phyloP scores from a whole-genome alignment of 495 filamentous ascomycete genomes.

The Lophiostoma macrostomum region DNA sequence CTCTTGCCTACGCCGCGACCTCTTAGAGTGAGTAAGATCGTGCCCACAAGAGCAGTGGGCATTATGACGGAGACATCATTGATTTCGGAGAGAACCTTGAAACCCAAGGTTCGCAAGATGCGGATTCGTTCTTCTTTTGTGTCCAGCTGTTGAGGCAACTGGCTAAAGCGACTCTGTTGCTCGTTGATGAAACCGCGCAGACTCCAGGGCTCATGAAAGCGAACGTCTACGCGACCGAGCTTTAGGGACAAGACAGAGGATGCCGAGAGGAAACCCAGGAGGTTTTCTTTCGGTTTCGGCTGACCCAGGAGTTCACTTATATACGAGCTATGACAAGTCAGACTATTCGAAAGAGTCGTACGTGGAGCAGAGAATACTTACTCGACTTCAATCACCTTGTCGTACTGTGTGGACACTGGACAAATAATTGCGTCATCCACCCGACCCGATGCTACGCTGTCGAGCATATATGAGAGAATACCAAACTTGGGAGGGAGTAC shows the following conservation, averaged over 20 bases:
- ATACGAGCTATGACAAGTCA: slow-evolving; percentile 58
- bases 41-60: slow-evolving; percentile 94
- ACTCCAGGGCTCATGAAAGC: slow-evolving; percentile 95
- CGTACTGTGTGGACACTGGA: slow-evolving; percentile 94
- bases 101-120: slow-evolving; percentile 81
- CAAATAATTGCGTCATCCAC: slow-evolving; percentile 89
- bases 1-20: slow-evolving; percentile 86
- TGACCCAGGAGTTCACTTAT: slow-evolving; percentile 89
- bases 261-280: slow-evolving; percentile 80
- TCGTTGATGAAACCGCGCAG: slow-evolving; percentile 72
- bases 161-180: slow-evolving; percentile 55
- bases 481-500: slow-evolving; percentile 91
- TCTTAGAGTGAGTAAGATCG: slow-evolving; percentile 84
- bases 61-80: slow-evolving; percentile 95
- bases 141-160: slow-evolving; percentile 34
- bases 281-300: slow-evolving; percentile 90
- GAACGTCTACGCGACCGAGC: slow-evolving; percentile 87
- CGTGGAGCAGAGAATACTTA: slow-evolving; percentile 33
- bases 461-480: slow-evolving; percentile 88
- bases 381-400: slow-evolving; percentile 97
- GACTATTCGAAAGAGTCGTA: not conserved
- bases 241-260: slow-evolving; percentile 86
- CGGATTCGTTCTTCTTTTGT: slow-evolving; percentile 48
- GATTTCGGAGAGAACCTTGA: slow-evolving; percentile 88
- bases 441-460: slow-evolving; percentile 82